phyloP scores from a whole-genome alignment of 2,329 filamentous ascomycete genomes.

The Scleromitrula shiraiana region DNA sequence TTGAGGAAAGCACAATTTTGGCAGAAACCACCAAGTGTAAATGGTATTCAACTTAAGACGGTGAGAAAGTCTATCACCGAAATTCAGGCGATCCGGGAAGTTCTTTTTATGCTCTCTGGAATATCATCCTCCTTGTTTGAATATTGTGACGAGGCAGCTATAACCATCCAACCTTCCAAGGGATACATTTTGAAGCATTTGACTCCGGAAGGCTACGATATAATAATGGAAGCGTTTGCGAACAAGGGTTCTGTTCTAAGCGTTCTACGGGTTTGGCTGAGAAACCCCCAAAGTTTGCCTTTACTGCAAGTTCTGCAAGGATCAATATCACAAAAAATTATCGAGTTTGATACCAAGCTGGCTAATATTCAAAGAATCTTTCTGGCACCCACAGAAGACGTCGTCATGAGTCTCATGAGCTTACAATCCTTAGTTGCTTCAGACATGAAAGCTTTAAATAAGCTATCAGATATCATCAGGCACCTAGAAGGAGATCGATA shows the following conservation, averaged over 20 bases:
- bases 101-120: conserved; percentile 78
- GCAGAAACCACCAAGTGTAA: conserved; percentile 30
- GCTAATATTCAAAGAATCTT: conserved; percentile 53
- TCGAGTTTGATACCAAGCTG: conserved; percentile 49
- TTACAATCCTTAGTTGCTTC: conserved; percentile 50
- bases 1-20: conserved; percentile 40
- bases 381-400: conserved; percentile 43
- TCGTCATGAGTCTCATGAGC: conserved; percentile 58
- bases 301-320: conserved; percentile 28
- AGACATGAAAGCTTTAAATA: conserved; percentile 46
- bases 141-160: conserved; percentile 32
- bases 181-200: conserved; percentile 32
- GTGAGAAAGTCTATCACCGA: conserved; percentile 39
- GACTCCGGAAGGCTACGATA: conserved; percentile 27
- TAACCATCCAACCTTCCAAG: conserved; percentile 24
- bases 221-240: conserved; percentile 38
- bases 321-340: conserved; percentile 37
- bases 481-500: conserved; percentile 39
- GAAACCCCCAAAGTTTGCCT: conserved; percentile 24
- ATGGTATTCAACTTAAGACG: conserved; percentile 22
- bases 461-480: conserved; percentile 55
- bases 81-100: conserved; percentile 65
- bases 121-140: conserved; percentile 65
- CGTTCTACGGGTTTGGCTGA: conserved; percentile 40
- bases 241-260: conserved; percentile 40